Conservation (phyloP, 108 stramenopile species). For the Schizochytrium sp. region DNA sequence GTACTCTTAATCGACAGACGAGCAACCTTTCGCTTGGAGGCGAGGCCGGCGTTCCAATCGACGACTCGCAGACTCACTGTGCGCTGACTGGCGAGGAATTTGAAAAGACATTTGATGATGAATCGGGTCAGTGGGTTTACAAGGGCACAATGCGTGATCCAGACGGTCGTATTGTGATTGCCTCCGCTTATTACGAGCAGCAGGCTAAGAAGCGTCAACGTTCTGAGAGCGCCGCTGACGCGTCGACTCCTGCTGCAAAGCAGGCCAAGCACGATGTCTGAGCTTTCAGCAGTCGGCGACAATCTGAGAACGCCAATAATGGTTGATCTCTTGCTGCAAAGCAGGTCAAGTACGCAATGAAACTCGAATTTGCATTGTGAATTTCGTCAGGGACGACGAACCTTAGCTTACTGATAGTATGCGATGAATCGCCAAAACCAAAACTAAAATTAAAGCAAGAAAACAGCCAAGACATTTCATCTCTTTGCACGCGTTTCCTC, state of each 20-base stretch:
- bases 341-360: too few relatives aligned
- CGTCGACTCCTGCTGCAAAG: not conserved
- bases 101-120: not conserved
- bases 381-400: too few relatives aligned
- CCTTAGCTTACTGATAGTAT: too few relatives aligned
- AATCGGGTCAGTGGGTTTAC: not conserved
- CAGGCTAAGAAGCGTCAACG: not conserved
- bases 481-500: too few relatives aligned
- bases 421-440: too few relatives aligned
- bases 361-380: too few relatives aligned
- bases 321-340: too few relatives aligned
- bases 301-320: too few relatives aligned
- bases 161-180: not conserved
- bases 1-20: not conserved
- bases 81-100: not conserved
- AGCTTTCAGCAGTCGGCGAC: too few relatives aligned
- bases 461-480: too few relatives aligned
- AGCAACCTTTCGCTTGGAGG: not conserved
- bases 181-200: constrained; percentile 10
- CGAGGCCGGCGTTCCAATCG: not conserved
- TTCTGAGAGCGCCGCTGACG: not conserved
- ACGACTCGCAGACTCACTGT: not conserved
- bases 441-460: too few relatives aligned
- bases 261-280: not conserved
- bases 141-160: not conserved